Base-by-base conservation (phyloP, 768 basidiomycete species). In the Lentinula raphanica region DNA sequence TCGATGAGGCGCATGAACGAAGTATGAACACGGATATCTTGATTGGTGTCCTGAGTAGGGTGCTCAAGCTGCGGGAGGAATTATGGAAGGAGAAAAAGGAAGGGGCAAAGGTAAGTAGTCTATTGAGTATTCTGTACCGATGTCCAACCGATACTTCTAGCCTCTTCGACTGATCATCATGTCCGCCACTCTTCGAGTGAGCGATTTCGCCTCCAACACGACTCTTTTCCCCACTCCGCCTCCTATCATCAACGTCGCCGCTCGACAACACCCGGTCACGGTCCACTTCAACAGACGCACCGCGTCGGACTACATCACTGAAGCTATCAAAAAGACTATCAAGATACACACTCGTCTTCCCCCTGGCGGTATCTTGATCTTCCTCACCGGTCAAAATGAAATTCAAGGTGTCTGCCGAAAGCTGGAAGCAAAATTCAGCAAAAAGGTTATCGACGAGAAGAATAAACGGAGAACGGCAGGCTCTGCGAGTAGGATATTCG, bases 11-110 rank as follows among this genome's bases (percentile, higher is more conserved):
- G 0, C 97, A 99, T 70, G 97, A 99, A 72, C 77, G 97, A 60
- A 97, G 94, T 66, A 92, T 98, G 79, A 98, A 98, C 67, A 98
- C 97, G 3, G 97, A 99, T 70, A 93, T 99, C 50, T 77, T 98
- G 39, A 93, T 99, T 59, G 97, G 97, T 42, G 93, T 98, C 6
- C 76, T 99, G n/a, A 96, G 94, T 66, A 85, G 97, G 36, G 92
- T 99, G 1, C 80, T 94, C 45, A 91, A 87, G 68, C 73, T 99
- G 49, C 79, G 97, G 50, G 95, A 98, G 69, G 83, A 89, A 54
- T 79, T 92, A 78, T 98, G 95, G 94, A 83, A 82, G 63, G 83
- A 89, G 58, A 82, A 83, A 13, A 87, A 86, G 65, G 84, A 87
- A 9, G 81, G 78, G 12, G 75, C 78, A 13, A 95, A 90, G 78